These are phyloP conservation scores for Phaeolepiota aurea DNA, from an alignment of 768 basidiomycete genomes.

Conservation along the genomic window DNA sequence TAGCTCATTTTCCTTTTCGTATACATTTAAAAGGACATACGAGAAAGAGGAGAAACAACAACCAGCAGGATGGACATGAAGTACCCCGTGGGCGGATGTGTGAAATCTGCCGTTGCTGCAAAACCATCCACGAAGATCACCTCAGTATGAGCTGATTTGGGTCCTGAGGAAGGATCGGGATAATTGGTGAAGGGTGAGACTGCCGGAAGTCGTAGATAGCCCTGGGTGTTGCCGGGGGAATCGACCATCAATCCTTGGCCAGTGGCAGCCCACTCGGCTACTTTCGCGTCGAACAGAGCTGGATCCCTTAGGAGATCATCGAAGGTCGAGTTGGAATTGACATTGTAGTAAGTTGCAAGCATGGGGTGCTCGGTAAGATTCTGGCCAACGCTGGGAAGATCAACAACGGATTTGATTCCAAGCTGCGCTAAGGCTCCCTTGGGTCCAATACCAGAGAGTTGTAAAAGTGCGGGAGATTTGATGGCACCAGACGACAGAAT, in stretches of 20 bases:
- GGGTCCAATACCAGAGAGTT: slow-evolving; percentile 26
- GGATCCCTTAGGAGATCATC: slow-evolving; percentile 13
- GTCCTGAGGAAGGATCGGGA: slow-evolving; percentile 7
- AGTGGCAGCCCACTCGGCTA: slow-evolving; percentile 3
- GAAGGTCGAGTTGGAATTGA: slow-evolving; percentile 14
- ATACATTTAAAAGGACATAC: slow-evolving; percentile 2
- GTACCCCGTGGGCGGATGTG: slow-evolving; percentile 13
- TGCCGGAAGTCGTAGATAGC: slow-evolving; percentile 7
- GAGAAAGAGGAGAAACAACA: slow-evolving; percentile 21
- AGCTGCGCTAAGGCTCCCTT: slow-evolving; percentile 9
- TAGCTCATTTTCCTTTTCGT: not conserved
- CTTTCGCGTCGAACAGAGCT: slow-evolving; percentile 3
- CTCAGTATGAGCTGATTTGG: slow-evolving; percentile 6
- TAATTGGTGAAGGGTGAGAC: slow-evolving; percentile 2
- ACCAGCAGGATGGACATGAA: slow-evolving; percentile 15
- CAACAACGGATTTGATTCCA: slow-evolving; percentile 14
- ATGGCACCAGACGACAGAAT: slow-evolving; percentile 32
- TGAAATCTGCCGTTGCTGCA: slow-evolving; percentile 3
- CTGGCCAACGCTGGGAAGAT: slow-evolving; percentile 19
- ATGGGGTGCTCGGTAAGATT: slow-evolving; percentile 21
- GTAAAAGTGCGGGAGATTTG: slow-evolving; percentile 22
- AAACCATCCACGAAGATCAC: slow-evolving; percentile 8
- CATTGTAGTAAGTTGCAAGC: slow-evolving; percentile 13
- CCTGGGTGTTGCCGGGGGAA: slow-evolving; percentile 10
- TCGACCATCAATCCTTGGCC: slow-evolving; percentile 11